Evolutionary conservation across 768 basidiomycete genomes (phyloP), one percentile per base, ranked within the genome.

Genomic region (Trametes meyenii): DNA sequence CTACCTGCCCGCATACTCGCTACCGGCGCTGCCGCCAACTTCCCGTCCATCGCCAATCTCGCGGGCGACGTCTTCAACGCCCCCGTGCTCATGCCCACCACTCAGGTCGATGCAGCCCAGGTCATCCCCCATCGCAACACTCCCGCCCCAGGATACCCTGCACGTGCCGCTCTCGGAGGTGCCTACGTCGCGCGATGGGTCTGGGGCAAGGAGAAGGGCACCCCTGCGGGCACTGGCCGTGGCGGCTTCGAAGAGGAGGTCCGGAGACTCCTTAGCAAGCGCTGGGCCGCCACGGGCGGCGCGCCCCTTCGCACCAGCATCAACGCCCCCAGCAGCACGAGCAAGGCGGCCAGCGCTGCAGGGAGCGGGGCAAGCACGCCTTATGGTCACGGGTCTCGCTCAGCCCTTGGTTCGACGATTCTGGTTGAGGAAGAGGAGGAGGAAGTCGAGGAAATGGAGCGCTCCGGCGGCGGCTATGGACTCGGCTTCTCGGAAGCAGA

Each of bases 121-220:
- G 73, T 85, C 17, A 80, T 84, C 16, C 80, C 85, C 13, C 90
- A 91, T 66, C 82, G 90, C 24, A 91, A 91, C 65, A 85, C 89
- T 0, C 91, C 90, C 8, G 87, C 86, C 0, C 66, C 70, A 23
- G 88, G 89, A 14, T 90, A 83, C 72, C 86, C 89, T 0, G 83
- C 84, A 14, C 82, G 91, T 13, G 88, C 85, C 1, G 80, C 88
- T 0, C 76, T 94, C 3, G 92, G 92, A 0, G 82, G 84, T 0
- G 89, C 92, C 1, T 94, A 91, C 69, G 76, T 90, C 43, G 92
- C 91, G 29, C 81, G 92, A 8, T 94, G 92, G 92, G 87, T 90
- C 44, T 94, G 90, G 91, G 85, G 89, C 42, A 82, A 85, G 65
- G 87, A 90, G 57, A 75, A 77, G 26, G 74, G 69, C 57, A 73